These are phyloP conservation scores for Xylariaceae sp. DNA, from an alignment of 2,329 filamentous ascomycete species.

Conservation along the genomic window DNA sequence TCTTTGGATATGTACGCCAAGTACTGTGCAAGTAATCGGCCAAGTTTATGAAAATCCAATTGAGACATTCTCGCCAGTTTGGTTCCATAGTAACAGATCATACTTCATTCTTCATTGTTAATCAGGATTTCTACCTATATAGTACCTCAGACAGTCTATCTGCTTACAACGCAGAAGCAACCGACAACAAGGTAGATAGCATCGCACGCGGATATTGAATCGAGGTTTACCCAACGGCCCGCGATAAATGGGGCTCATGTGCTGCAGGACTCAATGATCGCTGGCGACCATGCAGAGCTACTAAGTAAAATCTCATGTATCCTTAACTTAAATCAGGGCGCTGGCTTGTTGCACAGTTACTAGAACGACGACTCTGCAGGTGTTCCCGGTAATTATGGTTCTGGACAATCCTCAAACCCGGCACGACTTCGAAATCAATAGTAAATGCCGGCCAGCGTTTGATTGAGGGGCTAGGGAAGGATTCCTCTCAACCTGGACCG, in stretches of 20 bases:
- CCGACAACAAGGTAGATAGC: too few relatives aligned
- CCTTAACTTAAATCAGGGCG: too few relatives aligned
- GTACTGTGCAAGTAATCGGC: neutral
- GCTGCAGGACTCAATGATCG: neutral
- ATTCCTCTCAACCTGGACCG: neutral
- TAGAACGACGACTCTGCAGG: neutral
- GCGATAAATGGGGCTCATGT: neutral
- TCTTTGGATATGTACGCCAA: too few relatives aligned
- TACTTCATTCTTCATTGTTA: neutral
- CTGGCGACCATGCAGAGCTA: neutral
- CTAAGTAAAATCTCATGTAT: too few relatives aligned
- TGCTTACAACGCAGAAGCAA: neutral
- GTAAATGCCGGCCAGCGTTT: neutral
- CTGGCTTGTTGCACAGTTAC: neutral
- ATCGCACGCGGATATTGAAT: neutral
- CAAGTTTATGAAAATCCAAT: neutral
- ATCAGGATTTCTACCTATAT: neutral
- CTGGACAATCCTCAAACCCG: neutral
- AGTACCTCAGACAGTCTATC: neutral
- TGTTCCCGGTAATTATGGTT: neutral
- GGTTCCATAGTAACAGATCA: neutral
- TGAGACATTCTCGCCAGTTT: neutral
- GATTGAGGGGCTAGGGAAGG: neutral
- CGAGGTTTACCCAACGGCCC: neutral
- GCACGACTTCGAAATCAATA: neutral